Evolutionary conservation across 2,329 filamentous ascomycete species (phyloP).

Genomic region (Sporothrix phasma): DNA sequence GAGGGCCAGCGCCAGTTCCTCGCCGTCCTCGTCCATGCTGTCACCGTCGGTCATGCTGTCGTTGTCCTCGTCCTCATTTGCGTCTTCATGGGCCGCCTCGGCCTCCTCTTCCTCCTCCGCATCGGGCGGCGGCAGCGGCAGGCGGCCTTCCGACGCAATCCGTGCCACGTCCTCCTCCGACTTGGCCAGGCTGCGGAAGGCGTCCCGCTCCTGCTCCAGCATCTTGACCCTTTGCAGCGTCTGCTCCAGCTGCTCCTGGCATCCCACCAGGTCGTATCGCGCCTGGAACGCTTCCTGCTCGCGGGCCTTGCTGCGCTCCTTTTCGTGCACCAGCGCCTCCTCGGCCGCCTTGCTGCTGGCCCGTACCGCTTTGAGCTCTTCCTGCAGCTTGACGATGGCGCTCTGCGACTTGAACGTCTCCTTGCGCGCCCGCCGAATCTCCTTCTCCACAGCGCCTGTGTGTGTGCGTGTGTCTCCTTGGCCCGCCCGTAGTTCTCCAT

Average conservation of each 20-base stretch:
- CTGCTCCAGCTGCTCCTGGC: slow-evolving; percentile 58
- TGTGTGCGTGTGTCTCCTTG: slow-evolving; percentile 59
- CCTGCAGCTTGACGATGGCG: slow-evolving; percentile 58
- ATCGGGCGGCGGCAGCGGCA: slow-evolving; percentile 49
- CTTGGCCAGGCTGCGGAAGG: slow-evolving; percentile 59
- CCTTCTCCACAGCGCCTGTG: slow-evolving; percentile 62
- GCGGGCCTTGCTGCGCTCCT: slow-evolving; percentile 47
- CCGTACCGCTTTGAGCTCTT: slow-evolving; percentile 57
- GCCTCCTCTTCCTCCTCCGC: slow-evolving; percentile 40
- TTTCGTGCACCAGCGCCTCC: slow-evolving; percentile 52
- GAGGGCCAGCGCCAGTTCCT: slow-evolving; percentile 41
- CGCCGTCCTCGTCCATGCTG: background rate
- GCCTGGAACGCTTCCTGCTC: slow-evolving; percentile 62
- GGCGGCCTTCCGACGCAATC: slow-evolving; percentile 60
- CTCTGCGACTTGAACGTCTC: slow-evolving; percentile 69
- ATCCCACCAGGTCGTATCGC: slow-evolving; percentile 53
- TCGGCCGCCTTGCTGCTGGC: slow-evolving; percentile 45
- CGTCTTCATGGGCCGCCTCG: slow-evolving; percentile 27
- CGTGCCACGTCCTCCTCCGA: slow-evolving; percentile 60
- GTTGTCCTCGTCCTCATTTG: background rate
- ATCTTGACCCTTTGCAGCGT: slow-evolving; percentile 53
- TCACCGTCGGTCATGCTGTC: background rate
- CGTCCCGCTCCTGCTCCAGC: slow-evolving; percentile 64
- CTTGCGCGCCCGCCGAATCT: slow-evolving; percentile 58
- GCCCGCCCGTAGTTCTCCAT: slow-evolving; percentile 63